Evolutionary conservation across 148 eudicot species (phyloP).

Genomic region (Nyssa sinensis): DNA sequence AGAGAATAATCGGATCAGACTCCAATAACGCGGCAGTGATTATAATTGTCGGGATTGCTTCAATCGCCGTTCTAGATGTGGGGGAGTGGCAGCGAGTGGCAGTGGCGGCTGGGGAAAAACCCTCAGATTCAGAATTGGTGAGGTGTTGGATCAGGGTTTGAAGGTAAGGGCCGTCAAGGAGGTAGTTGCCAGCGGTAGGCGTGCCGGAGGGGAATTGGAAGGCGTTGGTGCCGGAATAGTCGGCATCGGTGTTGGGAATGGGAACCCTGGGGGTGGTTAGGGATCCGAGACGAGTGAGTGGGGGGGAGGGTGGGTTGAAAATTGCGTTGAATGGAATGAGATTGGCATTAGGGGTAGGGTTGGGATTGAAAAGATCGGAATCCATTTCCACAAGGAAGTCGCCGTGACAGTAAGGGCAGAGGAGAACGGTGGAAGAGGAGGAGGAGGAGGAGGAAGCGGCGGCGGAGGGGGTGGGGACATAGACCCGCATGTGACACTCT

Average conservation of each 20-base stretch:
- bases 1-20: constrained; percentile 22
- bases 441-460: no score
- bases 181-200: constrained; percentile 26
- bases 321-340: neutral
- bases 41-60: constrained; percentile 17
- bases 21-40: constrained; percentile 16
- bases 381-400: constrained; percentile 36
- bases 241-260: neutral
- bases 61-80: constrained; percentile 15
- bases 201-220: constrained; percentile 10
- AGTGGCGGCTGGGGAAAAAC: neutral
- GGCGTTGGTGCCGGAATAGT: neutral
- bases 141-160: constrained; percentile 35
- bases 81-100: constrained; percentile 11
- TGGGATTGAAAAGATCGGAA: neutral
- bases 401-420: constrained; percentile 40
- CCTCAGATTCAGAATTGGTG: constrained; percentile 8
- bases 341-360: neutral
- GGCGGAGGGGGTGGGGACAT: constrained; percentile 25
- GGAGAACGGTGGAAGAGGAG: constrained; percentile 17
- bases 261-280: no score
- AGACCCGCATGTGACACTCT: constrained; percentile 44
- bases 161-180: constrained; percentile 35
- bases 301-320: neutral
- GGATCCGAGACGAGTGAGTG: neutral